Conservation (phyloP, 129 eudicot genomes). For the Flaveria bidentis region DNA sequence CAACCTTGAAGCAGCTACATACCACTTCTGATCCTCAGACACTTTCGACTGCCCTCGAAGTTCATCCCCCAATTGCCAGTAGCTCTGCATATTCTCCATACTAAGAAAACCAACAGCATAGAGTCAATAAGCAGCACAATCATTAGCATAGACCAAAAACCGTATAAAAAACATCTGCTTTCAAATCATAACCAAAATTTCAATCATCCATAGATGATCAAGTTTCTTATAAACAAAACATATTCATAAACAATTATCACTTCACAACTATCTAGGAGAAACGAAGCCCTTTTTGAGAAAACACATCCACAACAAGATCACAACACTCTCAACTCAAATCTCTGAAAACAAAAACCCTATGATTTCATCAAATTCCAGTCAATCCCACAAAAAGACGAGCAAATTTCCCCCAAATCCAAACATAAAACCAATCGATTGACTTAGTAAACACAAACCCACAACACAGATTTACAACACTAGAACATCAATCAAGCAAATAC, state of each 20-base stretch:
- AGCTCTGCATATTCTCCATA: constrained; percentile 80
- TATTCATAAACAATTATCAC: background rate
- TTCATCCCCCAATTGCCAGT: constrained; percentile 93
- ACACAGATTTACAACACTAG: background rate
- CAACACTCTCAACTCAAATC: background rate
- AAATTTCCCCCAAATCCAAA: constrained; percentile 26
- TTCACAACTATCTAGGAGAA: no score
- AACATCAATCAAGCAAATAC: background rate
- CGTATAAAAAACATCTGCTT: no score
- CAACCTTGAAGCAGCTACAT: constrained; percentile 77
- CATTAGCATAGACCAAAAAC: background rate
- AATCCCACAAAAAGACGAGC: constrained; percentile 5
- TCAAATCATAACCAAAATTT: background rate
- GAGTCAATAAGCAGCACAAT: background rate
- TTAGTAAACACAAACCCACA: background rate
- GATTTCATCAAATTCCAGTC: background rate
- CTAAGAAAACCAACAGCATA: constrained; percentile 29
- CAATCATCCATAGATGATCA: background rate
- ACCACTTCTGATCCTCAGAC: constrained; percentile 92
- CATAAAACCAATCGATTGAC: constrained; percentile 14
- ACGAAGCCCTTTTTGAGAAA: background rate
- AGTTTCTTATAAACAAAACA: background rate
- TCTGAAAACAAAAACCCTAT: background rate
- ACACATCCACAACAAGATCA: background rate
- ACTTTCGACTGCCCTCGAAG: constrained; percentile 84